Percentiles rank a stretch among this genome's conserved stretches.
These are phyloP conservation scores for Asterionellopsis glacialis DNA, from an alignment of 108 stramenopile genomes.

Conservation along the genomic window DNA sequence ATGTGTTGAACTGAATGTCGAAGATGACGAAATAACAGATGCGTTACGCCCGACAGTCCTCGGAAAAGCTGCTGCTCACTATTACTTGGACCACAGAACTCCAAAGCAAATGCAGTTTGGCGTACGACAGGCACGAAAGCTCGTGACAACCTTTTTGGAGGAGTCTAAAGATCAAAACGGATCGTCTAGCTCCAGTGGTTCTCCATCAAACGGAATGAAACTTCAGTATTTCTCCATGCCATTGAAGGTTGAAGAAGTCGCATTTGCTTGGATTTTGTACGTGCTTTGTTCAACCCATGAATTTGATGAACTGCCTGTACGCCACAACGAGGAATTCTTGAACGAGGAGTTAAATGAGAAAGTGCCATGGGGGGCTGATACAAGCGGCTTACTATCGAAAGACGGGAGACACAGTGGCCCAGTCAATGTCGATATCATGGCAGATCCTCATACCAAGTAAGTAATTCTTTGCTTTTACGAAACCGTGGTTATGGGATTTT, in stretches of 20 bases:
- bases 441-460: conserved; percentile 86
- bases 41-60: conserved; percentile 53
- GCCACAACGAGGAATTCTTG: conserved; percentile 96
- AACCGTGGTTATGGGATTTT: neutral
- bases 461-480: neutral
- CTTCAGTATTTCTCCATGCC: conserved; percentile 4
- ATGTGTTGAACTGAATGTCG: conserved; percentile 58
- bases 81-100: conserved; percentile 87
- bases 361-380: conserved; percentile 80
- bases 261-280: conserved; percentile 64
- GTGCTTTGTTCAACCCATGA: conserved; percentile 81
- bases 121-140: conserved; percentile 30
- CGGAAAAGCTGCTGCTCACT: conserved; percentile 83
- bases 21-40: conserved; percentile 31
- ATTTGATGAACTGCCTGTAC: conserved; percentile 94
- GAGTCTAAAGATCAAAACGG: conserved; percentile 12
- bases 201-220: neutral
- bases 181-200: neutral
- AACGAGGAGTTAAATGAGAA: conserved; percentile 87
- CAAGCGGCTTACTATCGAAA: conserved; percentile 30
- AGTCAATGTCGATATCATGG: conserved; percentile 55
- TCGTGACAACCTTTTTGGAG: conserved; percentile 29
- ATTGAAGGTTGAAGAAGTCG: conserved; percentile 28
- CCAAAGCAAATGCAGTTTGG: conserved; percentile 76
- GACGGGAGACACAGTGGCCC: conserved; percentile 19